A percentile compares a stretch with the other conserved stretches of the same genome.
These are phyloP conservation scores for Tolypocladium inflatum DNA, from an alignment of 2,329 filamentous ascomycete genomes.

Conservation along the genomic window DNA sequence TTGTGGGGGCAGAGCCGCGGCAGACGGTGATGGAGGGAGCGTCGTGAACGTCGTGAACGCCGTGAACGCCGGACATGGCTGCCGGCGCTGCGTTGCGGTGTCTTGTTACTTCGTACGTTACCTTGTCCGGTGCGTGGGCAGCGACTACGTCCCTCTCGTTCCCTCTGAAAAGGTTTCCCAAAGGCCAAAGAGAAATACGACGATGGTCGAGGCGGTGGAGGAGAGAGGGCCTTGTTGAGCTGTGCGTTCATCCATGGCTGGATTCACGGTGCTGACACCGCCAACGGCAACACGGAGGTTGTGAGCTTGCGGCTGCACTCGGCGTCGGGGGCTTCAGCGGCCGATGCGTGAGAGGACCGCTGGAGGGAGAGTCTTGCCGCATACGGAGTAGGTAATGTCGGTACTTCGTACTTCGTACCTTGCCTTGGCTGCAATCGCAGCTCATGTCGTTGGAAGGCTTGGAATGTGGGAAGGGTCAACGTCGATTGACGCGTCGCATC, in stretches of 20 bases:
- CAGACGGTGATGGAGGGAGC: conserved; percentile 24
- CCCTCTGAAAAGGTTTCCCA: neutral
- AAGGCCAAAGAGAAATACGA: neutral
- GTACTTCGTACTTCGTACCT: too few relatives aligned
- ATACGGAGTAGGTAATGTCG: too few relatives aligned
- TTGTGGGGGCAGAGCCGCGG: conserved; percentile 34
- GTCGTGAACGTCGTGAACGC: neutral
- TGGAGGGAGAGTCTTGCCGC: too few relatives aligned
- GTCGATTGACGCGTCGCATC: neutral
- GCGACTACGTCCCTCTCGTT: neutral
- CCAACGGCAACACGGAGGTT: neutral
- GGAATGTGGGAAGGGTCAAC: neutral
- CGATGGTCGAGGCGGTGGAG: neutral
- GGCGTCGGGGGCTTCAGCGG: too few relatives aligned
- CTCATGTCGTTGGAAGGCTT: too few relatives aligned
- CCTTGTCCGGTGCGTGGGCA: neutral
- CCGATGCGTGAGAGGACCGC: too few relatives aligned
- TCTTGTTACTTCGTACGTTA: neutral
- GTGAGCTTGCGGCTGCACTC: neutral
- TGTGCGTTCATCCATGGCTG: neutral
- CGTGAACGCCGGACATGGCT: neutral
- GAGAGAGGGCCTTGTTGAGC: neutral
- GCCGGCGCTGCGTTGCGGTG: neutral
- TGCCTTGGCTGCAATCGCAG: too few relatives aligned
- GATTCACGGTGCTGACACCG: neutral